Evolutionary conservation across 208 protist species (phyloP).

Genomic region (Leishmania gerbilli): DNA sequence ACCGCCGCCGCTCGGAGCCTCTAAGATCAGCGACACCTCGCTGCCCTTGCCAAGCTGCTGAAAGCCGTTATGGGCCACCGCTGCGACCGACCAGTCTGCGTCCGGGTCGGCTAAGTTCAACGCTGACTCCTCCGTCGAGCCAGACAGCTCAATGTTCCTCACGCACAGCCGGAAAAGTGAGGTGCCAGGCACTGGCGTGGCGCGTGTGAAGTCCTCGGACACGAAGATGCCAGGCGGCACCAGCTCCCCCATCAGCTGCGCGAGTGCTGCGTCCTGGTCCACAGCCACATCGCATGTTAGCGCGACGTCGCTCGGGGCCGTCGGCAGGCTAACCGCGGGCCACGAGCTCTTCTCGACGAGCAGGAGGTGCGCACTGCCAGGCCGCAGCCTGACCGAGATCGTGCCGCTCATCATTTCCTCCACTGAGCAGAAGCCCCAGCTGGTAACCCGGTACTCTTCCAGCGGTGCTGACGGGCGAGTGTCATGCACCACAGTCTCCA

Average conservation of each 20-base stretch:
- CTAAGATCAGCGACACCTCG: conserved; percentile 65
- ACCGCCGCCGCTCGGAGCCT: conserved; percentile 1
- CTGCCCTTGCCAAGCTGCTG: conserved; percentile 77
- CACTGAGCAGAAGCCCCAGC: conserved; percentile 62
- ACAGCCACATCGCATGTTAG: conserved; percentile 39
- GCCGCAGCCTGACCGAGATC: conserved; percentile 38
- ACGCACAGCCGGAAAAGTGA: conserved; percentile 67
- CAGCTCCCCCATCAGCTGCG: conserved; percentile 59
- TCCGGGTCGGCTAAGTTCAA: conserved; percentile 42
- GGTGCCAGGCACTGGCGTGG: conserved; percentile 36
- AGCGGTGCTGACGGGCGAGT: conserved; percentile 25
- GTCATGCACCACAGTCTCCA: conserved; percentile 68
- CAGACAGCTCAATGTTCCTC: conserved; percentile 51
- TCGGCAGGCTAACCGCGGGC: conserved; percentile 41
- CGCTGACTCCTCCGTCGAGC: conserved; percentile 43
- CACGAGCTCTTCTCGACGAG: conserved; percentile 55
- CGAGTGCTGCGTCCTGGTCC: conserved; percentile 44
- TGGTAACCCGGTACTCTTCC: conserved; percentile 56
- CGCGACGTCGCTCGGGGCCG: conserved; percentile 25
- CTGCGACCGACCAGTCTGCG: conserved; percentile 80
- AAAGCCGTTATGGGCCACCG: conserved; percentile 87
- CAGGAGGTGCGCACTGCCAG: conserved; percentile 79
- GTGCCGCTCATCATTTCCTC: conserved; percentile 20
- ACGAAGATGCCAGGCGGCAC: conserved; percentile 85
- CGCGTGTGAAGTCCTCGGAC: conserved; percentile 71